Evolutionary conservation across 805 yeast species (phyloP).

Genomic region (Starmera caribaea): DNA sequence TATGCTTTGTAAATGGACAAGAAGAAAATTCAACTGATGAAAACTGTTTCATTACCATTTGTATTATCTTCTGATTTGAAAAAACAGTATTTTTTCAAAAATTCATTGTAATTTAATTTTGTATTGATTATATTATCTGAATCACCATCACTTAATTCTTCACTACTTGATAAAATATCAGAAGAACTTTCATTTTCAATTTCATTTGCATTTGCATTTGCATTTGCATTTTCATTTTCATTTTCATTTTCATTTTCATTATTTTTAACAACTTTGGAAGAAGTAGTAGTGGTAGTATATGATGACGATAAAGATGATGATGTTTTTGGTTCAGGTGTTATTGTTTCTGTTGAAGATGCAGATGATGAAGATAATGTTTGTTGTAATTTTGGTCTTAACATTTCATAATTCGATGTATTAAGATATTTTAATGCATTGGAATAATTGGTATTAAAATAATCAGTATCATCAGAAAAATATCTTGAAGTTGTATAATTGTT

Average conservation of each 20-base stretch:
- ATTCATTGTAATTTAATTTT: constrained; percentile 12
- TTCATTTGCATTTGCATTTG: too few species aligned
- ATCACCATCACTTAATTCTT: neutral
- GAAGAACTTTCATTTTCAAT: neutral
- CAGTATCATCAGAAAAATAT: constrained; percentile 19
- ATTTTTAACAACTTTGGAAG: neutral
- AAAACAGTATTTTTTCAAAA: constrained; percentile 19
- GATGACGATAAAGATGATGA: constrained; percentile 2
- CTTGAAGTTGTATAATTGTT: constrained; percentile 11
- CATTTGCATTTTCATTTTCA: neutral
- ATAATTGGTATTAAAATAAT: constrained; percentile 12
- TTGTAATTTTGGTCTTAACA: constrained; percentile 1
- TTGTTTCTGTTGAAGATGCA: constrained; percentile 2
- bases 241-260: too few species aligned
- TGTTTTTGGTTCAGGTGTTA: constrained; percentile 2
- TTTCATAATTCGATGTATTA: constrained; percentile 1
- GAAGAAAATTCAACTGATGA: neutral
- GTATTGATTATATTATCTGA: neutral
- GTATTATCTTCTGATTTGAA: constrained; percentile 12
- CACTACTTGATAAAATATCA: neutral
- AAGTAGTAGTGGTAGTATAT: neutral
- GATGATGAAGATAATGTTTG: neutral
- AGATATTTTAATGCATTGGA: neutral
- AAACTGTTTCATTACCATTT: constrained; percentile 1
- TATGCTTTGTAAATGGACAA: neutral